phyloP scores from a whole-genome alignment of 108 stramenopile species.

The Fistulifera solaris region DNA sequence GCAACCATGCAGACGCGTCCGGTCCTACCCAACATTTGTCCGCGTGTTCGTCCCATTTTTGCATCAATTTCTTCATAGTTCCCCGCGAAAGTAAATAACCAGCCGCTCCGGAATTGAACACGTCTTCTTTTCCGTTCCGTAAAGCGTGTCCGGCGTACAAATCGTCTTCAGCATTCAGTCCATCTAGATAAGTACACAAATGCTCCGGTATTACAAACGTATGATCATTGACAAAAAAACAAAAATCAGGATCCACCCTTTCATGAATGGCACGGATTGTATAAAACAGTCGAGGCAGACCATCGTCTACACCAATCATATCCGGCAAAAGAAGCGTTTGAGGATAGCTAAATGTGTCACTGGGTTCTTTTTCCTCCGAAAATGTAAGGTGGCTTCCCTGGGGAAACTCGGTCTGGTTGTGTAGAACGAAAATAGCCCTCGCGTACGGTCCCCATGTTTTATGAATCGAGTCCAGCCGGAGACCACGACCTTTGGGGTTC shows the following conservation, averaged over 20 bases:
- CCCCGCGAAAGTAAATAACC: conserved; percentile 72
- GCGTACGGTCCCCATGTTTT: conserved; percentile 76
- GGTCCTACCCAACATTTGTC: conserved; percentile 33
- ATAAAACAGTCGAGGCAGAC: conserved; percentile 56
- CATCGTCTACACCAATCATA: conserved; percentile 50
- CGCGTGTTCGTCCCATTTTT: conserved; percentile 50
- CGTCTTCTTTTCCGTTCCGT: conserved; percentile 30
- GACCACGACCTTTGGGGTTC: conserved; percentile 45
- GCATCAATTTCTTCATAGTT: conserved; percentile 59
- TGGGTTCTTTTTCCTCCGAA: conserved; percentile 22
- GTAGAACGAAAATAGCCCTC: conserved; percentile 62
- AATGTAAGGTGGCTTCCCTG: conserved; percentile 31
- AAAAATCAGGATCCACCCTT: conserved; percentile 73
- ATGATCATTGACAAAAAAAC: conserved; percentile 88
- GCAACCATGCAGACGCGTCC: conserved; percentile 50
- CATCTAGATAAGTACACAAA: conserved; percentile 57
- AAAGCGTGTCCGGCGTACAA: conserved; percentile 80
- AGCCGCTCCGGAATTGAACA: conserved; percentile 82
- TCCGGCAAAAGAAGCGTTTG: conserved; percentile 56
- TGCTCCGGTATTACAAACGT: conserved; percentile 81
- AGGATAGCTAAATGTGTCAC: conserved; percentile 47
- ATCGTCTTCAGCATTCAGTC: conserved; percentile 37
- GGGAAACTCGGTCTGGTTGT: conserved; percentile 51
- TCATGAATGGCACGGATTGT: conserved; percentile 52
- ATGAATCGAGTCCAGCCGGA: conserved; percentile 56